Evolutionary conservation across 106 monocot species (phyloP).

Genomic region (Dioscorea alata): DNA sequence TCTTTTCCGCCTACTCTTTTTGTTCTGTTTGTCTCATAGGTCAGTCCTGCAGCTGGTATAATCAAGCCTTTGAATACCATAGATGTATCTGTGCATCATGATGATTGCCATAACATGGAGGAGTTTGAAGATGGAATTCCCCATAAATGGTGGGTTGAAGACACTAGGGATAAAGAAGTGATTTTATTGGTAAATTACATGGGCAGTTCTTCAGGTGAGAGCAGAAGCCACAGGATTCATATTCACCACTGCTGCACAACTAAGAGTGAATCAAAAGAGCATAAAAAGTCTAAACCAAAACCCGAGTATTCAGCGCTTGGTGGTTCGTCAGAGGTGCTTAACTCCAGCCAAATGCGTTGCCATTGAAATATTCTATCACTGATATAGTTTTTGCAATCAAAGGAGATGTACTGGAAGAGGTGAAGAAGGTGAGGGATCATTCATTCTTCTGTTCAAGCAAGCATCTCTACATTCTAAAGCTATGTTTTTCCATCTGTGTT

Average conservation of each 20-base stretch:
- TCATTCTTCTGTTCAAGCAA: too few relatives aligned
- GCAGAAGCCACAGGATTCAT: conserved; percentile 37
- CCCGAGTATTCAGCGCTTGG: conserved; percentile 24
- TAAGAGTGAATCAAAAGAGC: conserved; percentile 13
- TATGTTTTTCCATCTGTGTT: too few relatives aligned
- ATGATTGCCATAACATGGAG: conserved; percentile 58
- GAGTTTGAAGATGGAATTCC: conserved; percentile 63
- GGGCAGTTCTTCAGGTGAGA: conserved; percentile 39
- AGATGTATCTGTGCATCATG: conserved; percentile 69
- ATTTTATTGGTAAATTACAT: conserved; percentile 46
- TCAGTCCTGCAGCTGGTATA: conserved; percentile 63
- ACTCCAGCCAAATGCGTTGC: conserved; percentile 17
- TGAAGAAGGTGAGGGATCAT: too few relatives aligned
- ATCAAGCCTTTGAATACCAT: conserved; percentile 49
- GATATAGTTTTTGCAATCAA: too few relatives aligned
- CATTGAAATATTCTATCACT: background rate
- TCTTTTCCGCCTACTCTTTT: background rate
- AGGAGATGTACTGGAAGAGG: too few relatives aligned
- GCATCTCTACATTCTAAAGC: too few relatives aligned
- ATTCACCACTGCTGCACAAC: conserved; percentile 44
- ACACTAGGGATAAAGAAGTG: conserved; percentile 61
- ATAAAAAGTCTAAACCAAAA: conserved; percentile 19
- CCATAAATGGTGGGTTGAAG: conserved; percentile 71
- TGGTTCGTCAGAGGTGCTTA: conserved; percentile 5
- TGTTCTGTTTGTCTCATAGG: conserved; percentile 20